Evolutionary conservation across 331 rosid genomes (phyloP).

Genomic region (Cucumis variabilis): DNA sequence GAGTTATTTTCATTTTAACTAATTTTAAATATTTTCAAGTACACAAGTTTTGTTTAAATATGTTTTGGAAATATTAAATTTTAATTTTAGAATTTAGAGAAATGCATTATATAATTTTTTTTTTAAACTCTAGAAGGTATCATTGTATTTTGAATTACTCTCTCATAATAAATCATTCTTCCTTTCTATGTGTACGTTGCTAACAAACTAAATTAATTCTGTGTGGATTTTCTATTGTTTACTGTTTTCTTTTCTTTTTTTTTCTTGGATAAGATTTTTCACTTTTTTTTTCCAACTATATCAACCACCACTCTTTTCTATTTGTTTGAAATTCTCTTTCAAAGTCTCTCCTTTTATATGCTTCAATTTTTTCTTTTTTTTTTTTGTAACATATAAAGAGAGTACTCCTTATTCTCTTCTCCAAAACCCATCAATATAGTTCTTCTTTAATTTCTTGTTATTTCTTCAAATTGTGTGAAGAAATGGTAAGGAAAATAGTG

Average conservation of each 20-base stretch:
- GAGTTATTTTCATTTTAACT: too few species aligned
- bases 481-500: conserved; percentile 23
- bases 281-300: conserved; percentile 37
- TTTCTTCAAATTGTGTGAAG: not conserved
- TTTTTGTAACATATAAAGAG: not conserved
- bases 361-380: not conserved
- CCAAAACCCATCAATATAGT: conserved; percentile 1
- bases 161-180: too few species aligned
- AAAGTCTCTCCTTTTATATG: not conserved
- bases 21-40: too few species aligned
- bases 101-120: too few species aligned
- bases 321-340: conserved; percentile 22
- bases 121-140: too few species aligned
- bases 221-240: too few species aligned
- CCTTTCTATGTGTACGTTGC: too few species aligned
- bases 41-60: too few species aligned
- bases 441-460: not conserved
- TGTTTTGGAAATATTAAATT: too few species aligned
- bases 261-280: conserved; percentile 26
- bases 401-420: not conserved
- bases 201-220: too few species aligned
- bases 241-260: not conserved
- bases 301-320: conserved; percentile 20
- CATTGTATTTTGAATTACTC: too few species aligned
- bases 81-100: too few species aligned